phyloP scores from a whole-genome alignment of 2,329 filamentous ascomycete genomes.

The Biscogniauxia mediterranea region DNA sequence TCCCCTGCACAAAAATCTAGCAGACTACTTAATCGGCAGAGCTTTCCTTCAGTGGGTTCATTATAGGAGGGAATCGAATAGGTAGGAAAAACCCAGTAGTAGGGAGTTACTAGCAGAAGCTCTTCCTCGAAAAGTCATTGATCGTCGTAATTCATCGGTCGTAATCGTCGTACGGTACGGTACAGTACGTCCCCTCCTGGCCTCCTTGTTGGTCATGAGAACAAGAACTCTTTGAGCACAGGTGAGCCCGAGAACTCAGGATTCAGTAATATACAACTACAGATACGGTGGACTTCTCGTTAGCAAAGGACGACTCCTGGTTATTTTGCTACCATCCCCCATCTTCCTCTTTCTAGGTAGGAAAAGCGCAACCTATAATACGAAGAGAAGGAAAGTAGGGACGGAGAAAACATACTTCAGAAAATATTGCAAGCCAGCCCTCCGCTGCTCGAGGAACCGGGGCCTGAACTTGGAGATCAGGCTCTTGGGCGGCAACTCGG shows the following conservation, averaged over 20 bases:
- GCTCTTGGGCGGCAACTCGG: constrained; percentile 87
- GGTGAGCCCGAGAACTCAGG: constrained; percentile 93
- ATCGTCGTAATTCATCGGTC: neutral
- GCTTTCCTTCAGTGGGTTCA: no score
- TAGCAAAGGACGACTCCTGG: constrained; percentile 9
- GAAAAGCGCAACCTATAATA: no score
- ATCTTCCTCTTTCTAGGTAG: neutral
- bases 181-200: constrained; percentile 9
- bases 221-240: constrained; percentile 86
- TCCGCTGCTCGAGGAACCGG: constrained; percentile 80
- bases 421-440: constrained; percentile 84
- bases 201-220: constrained; percentile 45
- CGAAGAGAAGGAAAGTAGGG: no score
- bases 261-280: constrained; percentile 84
- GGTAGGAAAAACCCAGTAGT: neutral
- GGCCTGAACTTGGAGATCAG: constrained; percentile 82
- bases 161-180: neutral
- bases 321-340: neutral
- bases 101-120: neutral
- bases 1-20: no score
- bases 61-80: neutral
- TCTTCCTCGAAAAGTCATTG: neutral
- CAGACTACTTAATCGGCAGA: no score
- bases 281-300: constrained; percentile 9
- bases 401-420: constrained; percentile 66